Conservation (phyloP, 345 rosid species). For the Syzygium aqueum region DNA sequence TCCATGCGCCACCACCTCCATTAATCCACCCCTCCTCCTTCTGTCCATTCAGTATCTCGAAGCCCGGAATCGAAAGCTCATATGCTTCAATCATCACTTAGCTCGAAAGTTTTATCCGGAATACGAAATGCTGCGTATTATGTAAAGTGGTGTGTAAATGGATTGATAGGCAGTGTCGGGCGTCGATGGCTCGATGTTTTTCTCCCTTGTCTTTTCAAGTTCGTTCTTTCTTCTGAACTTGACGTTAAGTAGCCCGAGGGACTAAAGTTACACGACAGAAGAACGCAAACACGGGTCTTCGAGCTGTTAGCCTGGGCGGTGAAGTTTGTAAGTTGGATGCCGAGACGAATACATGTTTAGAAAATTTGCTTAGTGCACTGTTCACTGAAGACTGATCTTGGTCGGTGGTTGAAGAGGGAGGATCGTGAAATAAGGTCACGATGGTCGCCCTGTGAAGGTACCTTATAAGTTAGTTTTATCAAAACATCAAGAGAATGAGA, state of each 20-base stretch:
- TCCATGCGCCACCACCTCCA: neutral
- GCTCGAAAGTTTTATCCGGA: neutral
- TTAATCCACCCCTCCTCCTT: neutral
- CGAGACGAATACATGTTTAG: neutral
- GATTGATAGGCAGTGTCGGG: too few species aligned
- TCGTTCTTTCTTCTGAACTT: neutral
- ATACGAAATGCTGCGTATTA: too few species aligned
- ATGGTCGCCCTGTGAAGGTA: neutral
- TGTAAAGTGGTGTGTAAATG: too few species aligned
- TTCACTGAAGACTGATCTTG: neutral
- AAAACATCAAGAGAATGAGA: neutral
- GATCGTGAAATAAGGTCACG: neutral
- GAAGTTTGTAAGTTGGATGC: neutral
- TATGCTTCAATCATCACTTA: neutral
- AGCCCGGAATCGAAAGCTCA: neutral
- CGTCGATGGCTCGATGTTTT: too few species aligned
- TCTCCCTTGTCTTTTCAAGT: too few species aligned
- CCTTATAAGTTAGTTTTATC: neutral
- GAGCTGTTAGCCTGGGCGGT: neutral
- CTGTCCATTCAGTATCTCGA: neutral
- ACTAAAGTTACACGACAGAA: neutral
- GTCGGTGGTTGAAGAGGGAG: neutral
- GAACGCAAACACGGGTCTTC: neutral
- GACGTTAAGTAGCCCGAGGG: neutral
- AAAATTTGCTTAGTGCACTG: neutral